Conservation (phyloP, 2,329 filamentous ascomycete species). For the Fusarium beomiforme region DNA sequence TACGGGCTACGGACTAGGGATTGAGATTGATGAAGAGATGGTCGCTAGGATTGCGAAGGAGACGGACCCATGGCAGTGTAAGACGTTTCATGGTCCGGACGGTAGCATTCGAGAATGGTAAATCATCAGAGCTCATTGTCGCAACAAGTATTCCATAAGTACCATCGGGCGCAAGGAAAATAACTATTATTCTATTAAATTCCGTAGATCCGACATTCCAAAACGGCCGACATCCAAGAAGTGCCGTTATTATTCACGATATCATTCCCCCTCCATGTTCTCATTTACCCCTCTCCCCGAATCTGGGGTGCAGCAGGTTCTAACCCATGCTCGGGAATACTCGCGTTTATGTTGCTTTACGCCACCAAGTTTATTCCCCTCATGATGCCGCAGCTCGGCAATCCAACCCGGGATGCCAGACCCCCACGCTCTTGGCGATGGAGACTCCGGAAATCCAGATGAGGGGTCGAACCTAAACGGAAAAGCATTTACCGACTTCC, state of each 20-base stretch:
- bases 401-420: neutral
- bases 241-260: no score
- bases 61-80: slow-evolving; percentile 67
- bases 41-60: slow-evolving; percentile 68
- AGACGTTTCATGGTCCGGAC: slow-evolving; percentile 11
- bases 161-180: no score
- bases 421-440: slow-evolving; percentile 6
- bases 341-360: no score
- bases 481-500: neutral
- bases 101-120: slow-evolving; percentile 23
- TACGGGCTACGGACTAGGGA: slow-evolving; percentile 71
- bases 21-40: slow-evolving; percentile 76
- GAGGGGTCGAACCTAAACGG: slow-evolving; percentile 2
- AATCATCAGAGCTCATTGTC: no score
- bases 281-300: neutral
- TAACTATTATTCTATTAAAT: no score
- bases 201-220: no score
- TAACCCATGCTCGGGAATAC: no score
- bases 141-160: no score
- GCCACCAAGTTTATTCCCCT: no score
- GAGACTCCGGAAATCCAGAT: neutral
- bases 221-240: no score
- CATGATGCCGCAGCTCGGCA: no score
- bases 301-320: neutral
- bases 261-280: no score